Evolutionary conservation across 768 basidiomycete species (phyloP).

Genomic region (Grammothele lineata): DNA sequence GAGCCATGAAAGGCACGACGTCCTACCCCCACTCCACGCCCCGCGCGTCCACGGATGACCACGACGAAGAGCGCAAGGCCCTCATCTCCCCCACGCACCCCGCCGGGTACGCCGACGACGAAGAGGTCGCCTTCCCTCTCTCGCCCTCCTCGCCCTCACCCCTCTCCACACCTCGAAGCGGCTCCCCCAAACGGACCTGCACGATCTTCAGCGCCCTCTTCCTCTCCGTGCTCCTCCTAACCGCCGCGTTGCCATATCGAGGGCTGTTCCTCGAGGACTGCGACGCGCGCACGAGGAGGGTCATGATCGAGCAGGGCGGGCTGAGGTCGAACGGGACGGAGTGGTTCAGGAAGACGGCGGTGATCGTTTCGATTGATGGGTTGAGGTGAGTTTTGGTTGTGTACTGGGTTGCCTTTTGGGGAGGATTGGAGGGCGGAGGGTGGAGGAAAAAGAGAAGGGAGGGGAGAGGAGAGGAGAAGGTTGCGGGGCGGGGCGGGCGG

Average conservation of each 20-base stretch:
- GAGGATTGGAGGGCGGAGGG: no score
- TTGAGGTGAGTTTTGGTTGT: constrained; percentile 45
- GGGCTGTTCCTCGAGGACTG: not conserved
- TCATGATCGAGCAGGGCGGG: constrained; percentile 34
- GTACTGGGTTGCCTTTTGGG: no score
- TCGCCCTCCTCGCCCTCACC: not conserved
- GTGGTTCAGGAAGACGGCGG: constrained; percentile 72
- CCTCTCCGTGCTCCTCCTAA: constrained; percentile 12
- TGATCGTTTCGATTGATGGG: constrained; percentile 87
- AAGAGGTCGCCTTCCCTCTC: constrained; percentile 4
- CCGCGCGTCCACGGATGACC: no score
- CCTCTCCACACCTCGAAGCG: no score
- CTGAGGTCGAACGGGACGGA: constrained; percentile 79
- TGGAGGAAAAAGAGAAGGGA: no score
- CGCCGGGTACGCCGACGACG: constrained; percentile 5
- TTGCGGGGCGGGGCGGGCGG: no score
- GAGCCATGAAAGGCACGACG: no score
- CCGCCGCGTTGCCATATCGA: constrained; percentile 8
- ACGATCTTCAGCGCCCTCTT: constrained; percentile 9
- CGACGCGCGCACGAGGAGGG: not conserved
- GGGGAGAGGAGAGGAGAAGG: no score
- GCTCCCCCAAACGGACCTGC: constrained; percentile 1
- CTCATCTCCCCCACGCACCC: constrained; percentile 10
- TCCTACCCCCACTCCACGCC: no score
- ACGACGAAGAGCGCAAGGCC: constrained; percentile 17